Evolutionary conservation across 2,329 filamentous ascomycete genomes (phyloP).

Genomic region (Trichoderma aggressivum): DNA sequence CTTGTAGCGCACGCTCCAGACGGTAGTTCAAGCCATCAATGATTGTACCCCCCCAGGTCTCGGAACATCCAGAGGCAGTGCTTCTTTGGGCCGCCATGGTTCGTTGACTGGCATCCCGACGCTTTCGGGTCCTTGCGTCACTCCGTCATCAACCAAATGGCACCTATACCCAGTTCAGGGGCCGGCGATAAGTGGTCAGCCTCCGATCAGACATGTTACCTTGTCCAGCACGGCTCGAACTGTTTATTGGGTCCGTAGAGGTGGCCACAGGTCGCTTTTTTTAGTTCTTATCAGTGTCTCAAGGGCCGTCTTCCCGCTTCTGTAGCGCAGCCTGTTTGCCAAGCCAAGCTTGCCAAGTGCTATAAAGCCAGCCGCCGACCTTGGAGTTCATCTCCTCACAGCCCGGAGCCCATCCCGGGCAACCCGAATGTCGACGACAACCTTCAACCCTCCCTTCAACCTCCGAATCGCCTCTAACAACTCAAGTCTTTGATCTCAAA

Average conservation of each 20-base stretch:
- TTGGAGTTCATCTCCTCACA: neutral
- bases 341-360: neutral
- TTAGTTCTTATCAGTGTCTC: conserved; percentile 9
- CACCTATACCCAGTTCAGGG: conserved; percentile 12
- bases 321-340: neutral
- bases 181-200: conserved; percentile 5
- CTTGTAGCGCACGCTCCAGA: neutral
- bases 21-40: neutral
- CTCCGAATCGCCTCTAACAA: neutral
- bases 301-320: neutral
- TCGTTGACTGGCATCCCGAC: neutral
- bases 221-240: neutral
- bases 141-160: conserved; percentile 8
- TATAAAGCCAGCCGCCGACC: neutral
- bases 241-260: neutral
- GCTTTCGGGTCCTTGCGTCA: conserved; percentile 17
- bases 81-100: neutral
- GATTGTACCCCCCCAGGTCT: neutral
- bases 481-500: neutral
- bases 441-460: neutral
- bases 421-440: neutral
- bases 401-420: neutral
- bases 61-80: neutral
- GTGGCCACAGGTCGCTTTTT: conserved; percentile 1
- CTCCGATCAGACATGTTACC: neutral